phyloP scores from a whole-genome alignment of 768 basidiomycete genomes.

The Russula olivacea region DNA sequence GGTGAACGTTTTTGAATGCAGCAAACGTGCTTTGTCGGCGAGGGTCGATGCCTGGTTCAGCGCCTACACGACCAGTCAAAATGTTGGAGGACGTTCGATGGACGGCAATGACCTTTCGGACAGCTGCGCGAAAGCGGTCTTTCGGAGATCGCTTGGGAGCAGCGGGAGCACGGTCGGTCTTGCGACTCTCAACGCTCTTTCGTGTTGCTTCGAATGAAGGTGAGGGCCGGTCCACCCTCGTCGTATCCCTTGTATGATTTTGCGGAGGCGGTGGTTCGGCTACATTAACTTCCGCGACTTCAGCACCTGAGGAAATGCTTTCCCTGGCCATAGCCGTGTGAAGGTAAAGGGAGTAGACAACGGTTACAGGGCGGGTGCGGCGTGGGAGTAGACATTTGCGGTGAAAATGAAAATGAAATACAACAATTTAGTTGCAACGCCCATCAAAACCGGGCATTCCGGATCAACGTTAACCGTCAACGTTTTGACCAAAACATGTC shows the following conservation, averaged over 20 bases:
- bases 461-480: too few relatives aligned
- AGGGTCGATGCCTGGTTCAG: constrained; percentile 68
- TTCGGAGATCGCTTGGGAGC: constrained; percentile 33
- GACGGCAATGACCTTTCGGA: constrained; percentile 59
- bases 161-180: constrained; percentile 3
- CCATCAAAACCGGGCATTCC: too few relatives aligned
- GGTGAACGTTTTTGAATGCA: constrained; percentile 50
- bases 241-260: neutral
- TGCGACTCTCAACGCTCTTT: neutral
- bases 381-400: neutral
- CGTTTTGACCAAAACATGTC: constrained; percentile 4
- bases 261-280: neutral
- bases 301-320: neutral
- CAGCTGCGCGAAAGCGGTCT: constrained; percentile 49
- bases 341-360: neutral
- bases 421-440: too few relatives aligned
- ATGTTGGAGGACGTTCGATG: constrained; percentile 44
- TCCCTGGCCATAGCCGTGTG: constrained; percentile 21
- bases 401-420: neutral
- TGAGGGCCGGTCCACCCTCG: neutral
- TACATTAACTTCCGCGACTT: constrained; percentile 9
- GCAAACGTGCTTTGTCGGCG: constrained; percentile 51
- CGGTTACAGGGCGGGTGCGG: neutral
- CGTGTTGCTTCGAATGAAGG: neutral
- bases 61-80: constrained; percentile 43